Evolutionary conservation across 257 asterid species (phyloP).

Genomic region (Scutellaria barbata): DNA sequence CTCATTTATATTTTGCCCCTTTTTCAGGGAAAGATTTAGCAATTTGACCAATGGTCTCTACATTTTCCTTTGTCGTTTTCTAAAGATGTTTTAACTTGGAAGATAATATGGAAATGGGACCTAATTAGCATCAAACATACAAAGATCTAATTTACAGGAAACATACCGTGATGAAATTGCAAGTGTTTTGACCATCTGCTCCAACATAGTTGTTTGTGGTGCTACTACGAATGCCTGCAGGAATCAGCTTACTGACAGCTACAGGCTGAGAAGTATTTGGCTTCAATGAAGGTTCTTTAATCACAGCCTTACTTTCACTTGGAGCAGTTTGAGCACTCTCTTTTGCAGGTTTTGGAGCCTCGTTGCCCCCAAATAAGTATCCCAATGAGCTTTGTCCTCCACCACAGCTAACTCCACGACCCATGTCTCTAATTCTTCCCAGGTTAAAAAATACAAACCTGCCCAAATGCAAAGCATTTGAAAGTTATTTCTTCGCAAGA

Average conservation of each 20-base stretch:
- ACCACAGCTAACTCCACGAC: conserved; percentile 73
- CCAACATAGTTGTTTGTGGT: conserved; percentile 50
- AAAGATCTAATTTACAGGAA: neutral
- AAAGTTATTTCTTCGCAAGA: no score
- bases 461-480: neutral
- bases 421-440: conserved; percentile 41
- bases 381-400: conserved; percentile 79
- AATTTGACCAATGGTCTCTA: neutral
- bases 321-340: conserved; percentile 45
- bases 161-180: conserved; percentile 62
- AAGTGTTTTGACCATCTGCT: conserved; percentile 59
- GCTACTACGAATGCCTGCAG: conserved; percentile 71
- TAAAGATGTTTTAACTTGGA: neutral
- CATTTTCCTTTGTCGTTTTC: neutral
- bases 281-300: conserved; percentile 54
- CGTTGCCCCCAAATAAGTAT: conserved; percentile 63
- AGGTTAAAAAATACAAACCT: conserved; percentile 18
- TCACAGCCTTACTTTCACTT: conserved; percentile 42
- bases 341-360: conserved; percentile 56
- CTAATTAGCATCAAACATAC: conserved; percentile 14
- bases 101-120: conserved; percentile 1
- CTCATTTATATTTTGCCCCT: no score
- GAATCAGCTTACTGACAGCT: conserved; percentile 58
- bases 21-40: neutral
- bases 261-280: conserved; percentile 52